Percentiles rank a stretch among this genome's conserved stretches.
These are phyloP conservation scores for Vanrija sp. DNA, from an alignment of 1,284 basidiomycete genomes.

Conservation along the genomic window DNA sequence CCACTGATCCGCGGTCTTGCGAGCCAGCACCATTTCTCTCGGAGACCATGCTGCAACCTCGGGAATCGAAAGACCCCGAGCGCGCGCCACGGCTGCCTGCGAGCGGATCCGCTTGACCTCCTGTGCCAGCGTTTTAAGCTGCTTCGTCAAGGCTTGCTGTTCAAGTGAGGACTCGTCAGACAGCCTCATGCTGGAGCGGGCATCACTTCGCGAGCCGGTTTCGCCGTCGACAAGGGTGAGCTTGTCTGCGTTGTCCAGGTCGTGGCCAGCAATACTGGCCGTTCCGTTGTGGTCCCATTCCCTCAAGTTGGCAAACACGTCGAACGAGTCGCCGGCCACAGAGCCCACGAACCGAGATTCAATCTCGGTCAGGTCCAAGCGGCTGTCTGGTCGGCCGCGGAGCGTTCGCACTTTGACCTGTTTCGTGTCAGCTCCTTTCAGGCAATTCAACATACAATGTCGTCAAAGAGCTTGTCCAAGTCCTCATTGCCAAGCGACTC, in stretches of 20 bases:
- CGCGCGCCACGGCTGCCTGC: constrained; percentile 68
- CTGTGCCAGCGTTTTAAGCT: constrained; percentile 70
- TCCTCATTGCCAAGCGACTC: constrained; percentile 90
- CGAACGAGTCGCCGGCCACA: constrained; percentile 33
- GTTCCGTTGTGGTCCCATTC: constrained; percentile 51
- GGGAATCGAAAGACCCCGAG: constrained; percentile 57
- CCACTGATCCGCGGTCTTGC: constrained; percentile 79
- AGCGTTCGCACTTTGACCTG: constrained; percentile 80
- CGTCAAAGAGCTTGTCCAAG: constrained; percentile 84
- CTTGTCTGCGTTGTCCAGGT: constrained; percentile 20
- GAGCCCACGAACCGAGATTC: constrained; percentile 32
- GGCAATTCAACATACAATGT: constrained; percentile 34
- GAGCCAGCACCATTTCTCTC: constrained; percentile 72
- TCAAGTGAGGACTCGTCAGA: constrained; percentile 77
- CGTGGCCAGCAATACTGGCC: constrained; percentile 53
- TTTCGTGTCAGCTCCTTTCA: neutral
- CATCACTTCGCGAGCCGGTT: constrained; percentile 8
- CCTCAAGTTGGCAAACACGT: constrained; percentile 55
- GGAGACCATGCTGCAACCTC: constrained; percentile 77
- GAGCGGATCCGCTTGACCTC: constrained; percentile 80
- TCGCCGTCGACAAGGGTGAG: constrained; percentile 6
- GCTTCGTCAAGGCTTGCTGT: constrained; percentile 85
- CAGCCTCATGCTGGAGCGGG: neutral
- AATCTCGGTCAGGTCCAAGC: constrained; percentile 33
- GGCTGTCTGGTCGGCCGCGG: constrained; percentile 57